Conservation (phyloP, 2,329 filamentous ascomycete genomes). For the Fusarium sambucinum region DNA sequence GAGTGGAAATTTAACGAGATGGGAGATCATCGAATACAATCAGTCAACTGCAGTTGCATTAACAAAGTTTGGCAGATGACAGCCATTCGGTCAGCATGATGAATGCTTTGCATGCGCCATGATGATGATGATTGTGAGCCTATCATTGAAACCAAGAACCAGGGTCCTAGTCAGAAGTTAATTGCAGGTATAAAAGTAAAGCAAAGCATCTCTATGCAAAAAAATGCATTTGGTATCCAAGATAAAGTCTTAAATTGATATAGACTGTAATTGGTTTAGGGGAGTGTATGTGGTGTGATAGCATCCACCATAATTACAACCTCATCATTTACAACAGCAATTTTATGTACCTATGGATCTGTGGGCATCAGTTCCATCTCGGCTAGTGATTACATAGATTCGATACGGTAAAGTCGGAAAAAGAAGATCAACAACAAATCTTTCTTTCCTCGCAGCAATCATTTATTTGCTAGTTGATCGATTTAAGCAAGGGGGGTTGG, state of each 20-base stretch:
- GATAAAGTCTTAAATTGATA: constrained; percentile 17
- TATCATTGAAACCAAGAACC: constrained; percentile 13
- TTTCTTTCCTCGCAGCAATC: constrained; percentile 1
- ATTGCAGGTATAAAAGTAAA: constrained; percentile 22
- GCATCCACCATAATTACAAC: constrained; percentile 21
- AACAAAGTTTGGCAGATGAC: constrained; percentile 8
- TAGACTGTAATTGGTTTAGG: neutral
- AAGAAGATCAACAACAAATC: constrained; percentile 5
- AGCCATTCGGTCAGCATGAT: neutral
- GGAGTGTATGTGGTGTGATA: constrained; percentile 2
- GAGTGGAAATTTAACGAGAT: constrained; percentile 39
- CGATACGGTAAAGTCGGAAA: constrained; percentile 11
- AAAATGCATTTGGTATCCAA: constrained; percentile 9
- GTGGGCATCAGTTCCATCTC: constrained; percentile 15
- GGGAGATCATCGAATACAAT: neutral
- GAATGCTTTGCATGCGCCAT: neutral
- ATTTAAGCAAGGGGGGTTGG: constrained; percentile 5
- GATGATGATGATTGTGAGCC: constrained; percentile 3
- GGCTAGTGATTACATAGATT: constrained; percentile 23
- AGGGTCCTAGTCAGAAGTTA: constrained; percentile 14
- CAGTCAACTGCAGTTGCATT: neutral
- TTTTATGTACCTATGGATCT: too few relatives aligned
- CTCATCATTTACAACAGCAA: constrained; percentile 17
- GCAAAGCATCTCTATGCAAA: constrained; percentile 7
- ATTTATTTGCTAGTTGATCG: neutral